Percentiles rank a stretch among this genome's conserved stretches.
phyloP scores from a whole-genome alignment of 2,329 filamentous ascomycete species.

The Aspergillus pseudoglaucus region DNA sequence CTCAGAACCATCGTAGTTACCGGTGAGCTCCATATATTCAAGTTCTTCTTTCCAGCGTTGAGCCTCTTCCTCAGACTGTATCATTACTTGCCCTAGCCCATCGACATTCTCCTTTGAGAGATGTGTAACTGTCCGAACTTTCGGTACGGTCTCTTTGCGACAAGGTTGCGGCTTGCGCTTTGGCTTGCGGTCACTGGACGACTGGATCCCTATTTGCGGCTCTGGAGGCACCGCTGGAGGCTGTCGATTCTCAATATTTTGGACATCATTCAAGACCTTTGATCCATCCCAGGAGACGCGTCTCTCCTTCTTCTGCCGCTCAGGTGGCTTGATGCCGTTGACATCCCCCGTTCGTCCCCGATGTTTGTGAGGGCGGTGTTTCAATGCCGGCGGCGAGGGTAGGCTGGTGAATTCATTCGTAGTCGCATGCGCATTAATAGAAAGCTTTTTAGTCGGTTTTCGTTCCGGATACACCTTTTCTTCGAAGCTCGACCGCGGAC shows the following conservation, averaged over 20 bases:
- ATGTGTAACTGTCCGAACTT: slow-evolving; percentile 30
- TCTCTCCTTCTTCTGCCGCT: slow-evolving; percentile 23
- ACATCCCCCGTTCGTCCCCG: slow-evolving; percentile 23
- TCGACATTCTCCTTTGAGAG: slow-evolving; percentile 33
- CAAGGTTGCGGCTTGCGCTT: slow-evolving; percentile 7
- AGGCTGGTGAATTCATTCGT: slow-evolving; percentile 22
- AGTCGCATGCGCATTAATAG: slow-evolving; percentile 24
- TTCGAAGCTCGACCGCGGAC: slow-evolving; percentile 24
- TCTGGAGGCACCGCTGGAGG: slow-evolving; percentile 5
- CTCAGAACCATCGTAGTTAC: slow-evolving; percentile 31
- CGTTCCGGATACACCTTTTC: slow-evolving; percentile 26
- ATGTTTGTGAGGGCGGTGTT: slow-evolving; percentile 35
- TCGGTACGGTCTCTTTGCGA: slow-evolving; percentile 7
- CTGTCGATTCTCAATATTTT: slow-evolving; percentile 10
- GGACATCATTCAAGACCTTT: slow-evolving; percentile 25
- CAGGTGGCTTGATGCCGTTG: slow-evolving; percentile 10
- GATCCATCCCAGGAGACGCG: slow-evolving; percentile 36
- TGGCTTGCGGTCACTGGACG: slow-evolving; percentile 15
- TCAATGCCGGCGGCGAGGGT: slow-evolving; percentile 34
- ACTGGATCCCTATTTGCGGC: slow-evolving; percentile 11
- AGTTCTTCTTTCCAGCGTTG: slow-evolving; percentile 34
- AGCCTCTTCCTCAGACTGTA: slow-evolving; percentile 31
- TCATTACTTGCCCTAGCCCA: slow-evolving; percentile 30
- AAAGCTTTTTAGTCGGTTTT: slow-evolving; percentile 24
- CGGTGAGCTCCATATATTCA: slow-evolving; percentile 28